These are phyloP conservation scores for Antitrichia curtipendula DNA, from an alignment of 225 moss, liverwort and hornwort genomes.

Conservation along the genomic window DNA sequence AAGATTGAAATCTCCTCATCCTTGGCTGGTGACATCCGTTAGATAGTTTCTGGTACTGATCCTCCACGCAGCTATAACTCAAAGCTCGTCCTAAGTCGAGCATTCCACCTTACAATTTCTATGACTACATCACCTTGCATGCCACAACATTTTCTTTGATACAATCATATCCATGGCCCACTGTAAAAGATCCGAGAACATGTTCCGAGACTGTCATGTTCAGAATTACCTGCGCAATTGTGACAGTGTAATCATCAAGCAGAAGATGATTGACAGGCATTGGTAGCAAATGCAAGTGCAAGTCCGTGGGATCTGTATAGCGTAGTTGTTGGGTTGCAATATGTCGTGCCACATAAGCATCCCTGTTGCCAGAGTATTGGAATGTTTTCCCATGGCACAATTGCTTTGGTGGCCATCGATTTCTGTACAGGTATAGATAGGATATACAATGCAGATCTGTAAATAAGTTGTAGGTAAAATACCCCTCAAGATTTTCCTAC, in stretches of 20 bases:
- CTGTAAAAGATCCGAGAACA: not conserved
- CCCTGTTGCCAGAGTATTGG: slow-evolving; percentile 45
- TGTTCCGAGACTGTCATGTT: not conserved
- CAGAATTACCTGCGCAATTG: slow-evolving; percentile 37
- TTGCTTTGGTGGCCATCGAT: slow-evolving; percentile 51
- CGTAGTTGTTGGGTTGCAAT: slow-evolving; percentile 52
- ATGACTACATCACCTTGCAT: not conserved
- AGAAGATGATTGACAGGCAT: slow-evolving; percentile 57
- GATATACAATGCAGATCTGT: not conserved
- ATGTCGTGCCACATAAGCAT: slow-evolving; percentile 52
- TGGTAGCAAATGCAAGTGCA: slow-evolving; percentile 41
- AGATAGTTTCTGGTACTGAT: not conserved
- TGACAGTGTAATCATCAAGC: slow-evolving; percentile 45
- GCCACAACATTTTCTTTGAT: not conserved
- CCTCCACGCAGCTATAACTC: not conserved
- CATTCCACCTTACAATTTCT: not conserved
- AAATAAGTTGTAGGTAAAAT: not conserved
- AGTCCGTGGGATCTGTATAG: slow-evolving; percentile 56
- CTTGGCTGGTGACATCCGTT: not conserved
- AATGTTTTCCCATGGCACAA: slow-evolving; percentile 32
- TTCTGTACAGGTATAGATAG: slow-evolving; percentile 5
- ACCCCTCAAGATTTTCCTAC: not conserved
- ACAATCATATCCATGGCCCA: not conserved
- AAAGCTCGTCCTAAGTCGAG: not conserved
- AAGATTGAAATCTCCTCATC: not conserved